Percentiles rank a stretch among this genome's conserved stretches.
These are phyloP conservation scores for Phytophthora rubi DNA, from an alignment of 352 stramenopile species.

Conservation along the genomic window DNA sequence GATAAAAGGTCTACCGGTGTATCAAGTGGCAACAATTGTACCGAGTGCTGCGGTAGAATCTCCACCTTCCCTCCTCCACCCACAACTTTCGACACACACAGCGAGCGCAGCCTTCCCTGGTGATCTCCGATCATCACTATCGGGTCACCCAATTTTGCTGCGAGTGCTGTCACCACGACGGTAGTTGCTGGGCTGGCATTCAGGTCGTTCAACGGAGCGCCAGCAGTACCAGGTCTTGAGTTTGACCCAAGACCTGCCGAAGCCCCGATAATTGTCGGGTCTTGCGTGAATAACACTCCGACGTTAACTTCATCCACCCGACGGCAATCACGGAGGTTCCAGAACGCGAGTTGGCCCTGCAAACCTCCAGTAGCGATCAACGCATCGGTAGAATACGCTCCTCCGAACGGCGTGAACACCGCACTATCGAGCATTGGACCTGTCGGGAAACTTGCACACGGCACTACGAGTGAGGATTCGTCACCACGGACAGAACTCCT, in stretches of 20 bases:
- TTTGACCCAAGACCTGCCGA: background rate
- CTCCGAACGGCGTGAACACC: slow-evolving; percentile 62
- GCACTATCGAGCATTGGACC: slow-evolving; percentile 54
- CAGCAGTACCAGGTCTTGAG: slow-evolving; percentile 29
- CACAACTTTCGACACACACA: slow-evolving; percentile 63
- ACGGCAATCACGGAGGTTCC: slow-evolving; percentile 57
- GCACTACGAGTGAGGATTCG: slow-evolving; percentile 43
- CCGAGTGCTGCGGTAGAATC: slow-evolving; percentile 66
- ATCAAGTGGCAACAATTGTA: slow-evolving; percentile 45
- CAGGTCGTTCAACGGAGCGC: slow-evolving; percentile 2
- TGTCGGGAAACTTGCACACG: slow-evolving; percentile 58
- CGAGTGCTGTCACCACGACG: slow-evolving; percentile 57
- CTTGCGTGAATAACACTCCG: slow-evolving; percentile 45
- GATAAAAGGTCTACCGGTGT: slow-evolving; percentile 59
- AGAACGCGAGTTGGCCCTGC: slow-evolving; percentile 56
- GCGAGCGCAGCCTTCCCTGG: slow-evolving; percentile 57
- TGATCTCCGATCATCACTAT: slow-evolving; percentile 69
- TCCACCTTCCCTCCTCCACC: slow-evolving; percentile 54
- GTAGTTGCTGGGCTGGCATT: background rate
- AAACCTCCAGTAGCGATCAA: slow-evolving; percentile 61
- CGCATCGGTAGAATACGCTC: slow-evolving; percentile 48
- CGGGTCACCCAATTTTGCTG: slow-evolving; percentile 54
- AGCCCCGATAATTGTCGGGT: slow-evolving; percentile 13
- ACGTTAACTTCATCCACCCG: slow-evolving; percentile 49
- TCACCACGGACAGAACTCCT: slow-evolving; percentile 4